A percentile compares a stretch with the other conserved stretches of the same genome.
Evolutionary conservation across 2,329 filamentous ascomycete genomes (phyloP).

Genomic region (Diaporthe longicolla): DNA sequence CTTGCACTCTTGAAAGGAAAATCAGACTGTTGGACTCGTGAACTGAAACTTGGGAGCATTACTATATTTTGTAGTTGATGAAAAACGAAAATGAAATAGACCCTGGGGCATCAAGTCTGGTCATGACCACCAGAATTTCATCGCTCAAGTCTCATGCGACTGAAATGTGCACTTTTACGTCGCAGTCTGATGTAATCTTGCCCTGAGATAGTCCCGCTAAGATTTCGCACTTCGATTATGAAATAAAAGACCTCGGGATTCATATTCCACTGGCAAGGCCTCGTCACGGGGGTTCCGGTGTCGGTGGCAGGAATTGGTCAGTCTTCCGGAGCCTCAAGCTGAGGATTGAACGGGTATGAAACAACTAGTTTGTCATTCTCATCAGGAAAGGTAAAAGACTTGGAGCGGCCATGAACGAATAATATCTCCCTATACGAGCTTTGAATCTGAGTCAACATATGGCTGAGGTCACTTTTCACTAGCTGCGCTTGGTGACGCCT

Average conservation of each 20-base stretch:
- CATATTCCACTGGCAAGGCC: too few species aligned
- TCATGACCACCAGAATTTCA: too few species aligned
- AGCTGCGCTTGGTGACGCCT: background rate
- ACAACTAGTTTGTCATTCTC: background rate
- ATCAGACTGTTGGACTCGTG: too few species aligned
- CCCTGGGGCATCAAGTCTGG: too few species aligned
- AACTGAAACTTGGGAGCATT: too few species aligned
- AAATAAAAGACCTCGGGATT: background rate
- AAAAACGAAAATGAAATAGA: too few species aligned
- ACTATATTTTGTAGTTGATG: background rate
- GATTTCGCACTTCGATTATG: too few species aligned
- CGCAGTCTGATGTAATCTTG: background rate
- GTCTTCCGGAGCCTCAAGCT: background rate
- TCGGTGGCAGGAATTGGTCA: background rate
- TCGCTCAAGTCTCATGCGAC: background rate
- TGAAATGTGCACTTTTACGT: background rate
- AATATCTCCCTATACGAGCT: background rate
- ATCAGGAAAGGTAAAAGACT: background rate
- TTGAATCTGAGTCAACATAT: slow-evolving; percentile 15
- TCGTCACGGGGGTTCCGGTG: too few species aligned
- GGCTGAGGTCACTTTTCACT: slow-evolving; percentile 9
- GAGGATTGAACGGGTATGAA: background rate
- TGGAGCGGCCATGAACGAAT: background rate
- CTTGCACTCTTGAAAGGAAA: background rate
- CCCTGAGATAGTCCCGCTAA: background rate